Evolutionary conservation across 2,329 filamentous ascomycete genomes (phyloP), one percentile per base, ranked within the genome.

Genomic region (Moelleriella libera): DNA sequence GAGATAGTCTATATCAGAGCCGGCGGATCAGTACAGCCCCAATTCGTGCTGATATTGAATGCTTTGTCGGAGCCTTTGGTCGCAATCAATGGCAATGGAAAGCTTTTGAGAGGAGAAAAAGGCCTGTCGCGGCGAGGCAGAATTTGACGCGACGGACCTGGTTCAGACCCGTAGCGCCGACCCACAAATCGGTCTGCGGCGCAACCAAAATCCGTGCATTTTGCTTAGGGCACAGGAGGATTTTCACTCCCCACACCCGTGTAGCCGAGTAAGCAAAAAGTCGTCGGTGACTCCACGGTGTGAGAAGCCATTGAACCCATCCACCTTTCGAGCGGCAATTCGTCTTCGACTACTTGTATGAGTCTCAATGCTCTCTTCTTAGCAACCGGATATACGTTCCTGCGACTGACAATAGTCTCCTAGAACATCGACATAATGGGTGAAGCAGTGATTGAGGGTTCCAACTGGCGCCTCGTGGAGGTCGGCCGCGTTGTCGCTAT

Each of bases 401-500:
- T 51, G 37, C 56, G 60, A 62, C 62, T 65, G 57, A 67, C 61
- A 55, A 50, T 52, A 30, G 50, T 53, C 48, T 49, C 55, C 48
- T 65, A 80, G 74, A 75, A 71, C 69, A 72, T 68, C 71, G 72
- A 72, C 76, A 83, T 71, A 80, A 88, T 88, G 84, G 82, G 83
- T 74, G 82, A 87, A 76, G 82, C 84, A 74, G 75, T 82, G 66
- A 82, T 89, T 73, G 82, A 83, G 74, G 75, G 81, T 70, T 84
- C 85, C 67, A 78, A 82, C 71, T 94, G 88, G 88, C 89, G 89
- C 78, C 80, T 88, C 73, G 89, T 98, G 70, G 89, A 98, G 83
- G 87, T 96, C 72, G 92, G 92, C 82, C 88, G 92, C 69, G 82
- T 98, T 67, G 84, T 95, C 69, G 82, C 94, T 70, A 83, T 97